phyloP scores from a whole-genome alignment of 768 basidiomycete species.

The Lactarius tabidus region DNA sequence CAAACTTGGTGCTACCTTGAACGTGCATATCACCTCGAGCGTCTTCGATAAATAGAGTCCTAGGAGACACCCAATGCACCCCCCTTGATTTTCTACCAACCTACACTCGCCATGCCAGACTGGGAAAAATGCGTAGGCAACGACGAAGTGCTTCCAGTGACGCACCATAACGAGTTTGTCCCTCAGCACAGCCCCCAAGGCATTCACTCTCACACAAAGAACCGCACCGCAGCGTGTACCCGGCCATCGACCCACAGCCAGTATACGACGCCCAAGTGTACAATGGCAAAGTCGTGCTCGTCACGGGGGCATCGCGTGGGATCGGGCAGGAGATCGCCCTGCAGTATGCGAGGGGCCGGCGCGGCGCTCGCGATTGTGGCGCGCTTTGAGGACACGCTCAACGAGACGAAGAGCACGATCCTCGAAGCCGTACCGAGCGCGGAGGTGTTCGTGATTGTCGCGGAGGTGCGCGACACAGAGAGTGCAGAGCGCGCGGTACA shows the following conservation, averaged over 20 bases:
- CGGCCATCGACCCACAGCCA: too few relatives aligned
- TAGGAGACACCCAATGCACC: too few relatives aligned
- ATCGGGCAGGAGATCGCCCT: slow-evolving; percentile 8
- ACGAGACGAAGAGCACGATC: neutral
- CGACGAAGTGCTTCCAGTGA: slow-evolving; percentile 15
- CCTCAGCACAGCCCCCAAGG: neutral
- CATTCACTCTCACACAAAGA: neutral
- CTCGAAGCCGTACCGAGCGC: neutral
- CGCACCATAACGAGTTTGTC: slow-evolving; percentile 4
- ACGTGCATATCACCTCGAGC: too few relatives aligned
- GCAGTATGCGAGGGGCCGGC: slow-evolving; percentile 4
- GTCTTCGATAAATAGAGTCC: too few relatives aligned
- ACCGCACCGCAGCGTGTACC: too few relatives aligned
- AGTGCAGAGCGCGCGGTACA: neutral
- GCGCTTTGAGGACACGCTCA: neutral
- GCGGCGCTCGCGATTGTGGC: slow-evolving; percentile 8
- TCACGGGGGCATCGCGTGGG: too few relatives aligned
- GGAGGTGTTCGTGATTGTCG: neutral
- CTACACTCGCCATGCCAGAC: neutral
- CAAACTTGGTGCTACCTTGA: too few relatives aligned
- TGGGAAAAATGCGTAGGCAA: neutral
- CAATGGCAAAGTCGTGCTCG: too few relatives aligned
- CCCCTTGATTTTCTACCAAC: neutral
- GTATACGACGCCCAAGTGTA: too few relatives aligned
- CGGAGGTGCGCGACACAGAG: slow-evolving; percentile 4